Percentiles rank a stretch among this genome's conserved stretches.
phyloP scores from a whole-genome alignment of 2,329 filamentous ascomycete genomes.

The Basipetospora chlamydospora region DNA sequence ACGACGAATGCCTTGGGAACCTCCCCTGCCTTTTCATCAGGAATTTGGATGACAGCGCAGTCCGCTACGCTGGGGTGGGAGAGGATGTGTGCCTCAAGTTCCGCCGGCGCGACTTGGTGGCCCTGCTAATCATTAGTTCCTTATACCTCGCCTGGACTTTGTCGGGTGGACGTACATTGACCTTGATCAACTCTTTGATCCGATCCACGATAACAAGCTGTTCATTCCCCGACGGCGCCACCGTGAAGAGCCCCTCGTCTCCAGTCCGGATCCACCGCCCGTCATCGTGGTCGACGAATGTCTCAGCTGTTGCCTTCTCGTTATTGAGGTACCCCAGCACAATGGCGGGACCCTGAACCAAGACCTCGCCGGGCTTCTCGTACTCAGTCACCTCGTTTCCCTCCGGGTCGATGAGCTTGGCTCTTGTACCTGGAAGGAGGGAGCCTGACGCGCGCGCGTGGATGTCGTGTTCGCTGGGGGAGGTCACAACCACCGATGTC shows the following conservation, averaged over 20 bases:
- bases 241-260: slow-evolving; percentile 58
- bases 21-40: slow-evolving; percentile 46
- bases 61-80: slow-evolving; percentile 63
- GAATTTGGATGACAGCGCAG: slow-evolving; percentile 63
- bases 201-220: slow-evolving; percentile 70
- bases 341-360: slow-evolving; percentile 58
- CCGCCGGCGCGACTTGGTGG: slow-evolving; percentile 69
- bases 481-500: slow-evolving; percentile 54
- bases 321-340: slow-evolving; percentile 71
- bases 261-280: slow-evolving; percentile 62
- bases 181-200: slow-evolving; percentile 33
- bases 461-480: slow-evolving; percentile 47
- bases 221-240: slow-evolving; percentile 48
- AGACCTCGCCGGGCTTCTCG: slow-evolving; percentile 59
- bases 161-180: slow-evolving; percentile 26
- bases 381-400: slow-evolving; percentile 51
- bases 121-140: slow-evolving; percentile 39
- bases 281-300: slow-evolving; percentile 46
- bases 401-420: slow-evolving; percentile 51
- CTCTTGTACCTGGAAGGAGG: slow-evolving; percentile 49
- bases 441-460: slow-evolving; percentile 59
- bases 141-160: no score
- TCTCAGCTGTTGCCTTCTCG: slow-evolving; percentile 59
- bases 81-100: slow-evolving; percentile 68
- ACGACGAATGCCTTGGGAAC: slow-evolving; percentile 57